phyloP scores from a whole-genome alignment of 2,329 filamentous ascomycete genomes.

The Colletotrichum melonis region DNA sequence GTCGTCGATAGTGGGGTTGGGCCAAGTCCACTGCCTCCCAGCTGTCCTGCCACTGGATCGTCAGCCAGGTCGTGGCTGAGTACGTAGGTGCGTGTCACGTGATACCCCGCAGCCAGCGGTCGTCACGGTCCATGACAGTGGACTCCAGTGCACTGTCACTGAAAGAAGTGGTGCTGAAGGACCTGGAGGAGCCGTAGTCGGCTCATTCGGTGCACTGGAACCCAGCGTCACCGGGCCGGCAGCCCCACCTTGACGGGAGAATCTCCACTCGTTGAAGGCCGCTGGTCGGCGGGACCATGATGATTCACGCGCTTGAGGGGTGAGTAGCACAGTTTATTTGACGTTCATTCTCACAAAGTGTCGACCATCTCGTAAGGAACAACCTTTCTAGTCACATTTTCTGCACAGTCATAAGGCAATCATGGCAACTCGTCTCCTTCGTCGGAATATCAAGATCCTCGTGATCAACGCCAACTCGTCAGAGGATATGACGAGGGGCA shows the following conservation, averaged over 20 bases:
- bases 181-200: neutral
- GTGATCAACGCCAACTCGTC: constrained; percentile 87
- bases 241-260: neutral
- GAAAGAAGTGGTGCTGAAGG: neutral
- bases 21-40: constrained; percentile 30
- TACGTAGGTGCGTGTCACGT: constrained; percentile 45
- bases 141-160: neutral
- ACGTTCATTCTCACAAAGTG: neutral
- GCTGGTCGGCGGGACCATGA: neutral
- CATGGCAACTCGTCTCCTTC: constrained; percentile 45
- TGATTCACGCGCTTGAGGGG: constrained; percentile 2
- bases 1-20: constrained; percentile 37
- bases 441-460: constrained; percentile 63
- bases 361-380: neutral
- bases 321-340: neutral
- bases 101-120: constrained; percentile 46
- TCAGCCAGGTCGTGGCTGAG: constrained; percentile 34
- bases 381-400: neutral
- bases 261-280: neutral
- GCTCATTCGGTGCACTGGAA: neutral
- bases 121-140: neutral
- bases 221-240: neutral
- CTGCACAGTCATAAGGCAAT: neutral
- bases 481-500: constrained; percentile 74
- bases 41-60: constrained; percentile 28